Base-by-base conservation (phyloP, 495 filamentous ascomycete genomes). In the Neurospora sp. region DNA sequence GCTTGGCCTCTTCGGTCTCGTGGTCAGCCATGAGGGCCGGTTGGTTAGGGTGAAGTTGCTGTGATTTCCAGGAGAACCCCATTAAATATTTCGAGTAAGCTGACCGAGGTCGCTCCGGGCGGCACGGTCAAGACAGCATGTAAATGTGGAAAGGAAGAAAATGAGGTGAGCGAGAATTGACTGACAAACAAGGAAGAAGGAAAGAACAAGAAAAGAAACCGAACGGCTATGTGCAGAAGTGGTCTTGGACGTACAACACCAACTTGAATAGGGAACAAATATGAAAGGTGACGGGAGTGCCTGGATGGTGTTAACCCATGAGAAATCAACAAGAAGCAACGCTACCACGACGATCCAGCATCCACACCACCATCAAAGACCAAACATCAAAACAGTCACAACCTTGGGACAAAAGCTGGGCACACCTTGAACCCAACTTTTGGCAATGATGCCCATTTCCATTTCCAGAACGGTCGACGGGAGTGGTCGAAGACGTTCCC, bases 1-100 rank as follows among this genome's bases (percentile, higher is more conserved):
- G 72, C 31, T 74, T 77, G 13, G 79, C 78, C 62, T 81, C 71
- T 31, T 74, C 75, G 74, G 71, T 69, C 42, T 76, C 78, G 73
- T 36, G 59, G 36, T 78, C 78, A 74, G 59, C 71, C 71, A 43
- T 71, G 40, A 43, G 71, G 39, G 72, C 62, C 39, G 8, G 66
- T 28, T 70, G 38, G 21, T 13, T 36, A 40, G 42, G 69, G 31
- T 70, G 34, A 15, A 43, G 54, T 19, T 66, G 54, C 2, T 66
- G 24, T 17, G 54, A 34, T 66, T 66, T 66, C 54, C 54, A 66
- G 5, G 54, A 62, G 54, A 66, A 66, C 17, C 28, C 54, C 54
- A 66, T 66, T 66, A 34, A 31, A 19, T 34, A 66, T 66, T 66
- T 66, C 15, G 28, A 66, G 54, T 66, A 36, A 36, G 54, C 28